These are phyloP conservation scores for Kwoniella dendrophila DNA, from an alignment of 768 basidiomycete species.

Conservation along the genomic window DNA sequence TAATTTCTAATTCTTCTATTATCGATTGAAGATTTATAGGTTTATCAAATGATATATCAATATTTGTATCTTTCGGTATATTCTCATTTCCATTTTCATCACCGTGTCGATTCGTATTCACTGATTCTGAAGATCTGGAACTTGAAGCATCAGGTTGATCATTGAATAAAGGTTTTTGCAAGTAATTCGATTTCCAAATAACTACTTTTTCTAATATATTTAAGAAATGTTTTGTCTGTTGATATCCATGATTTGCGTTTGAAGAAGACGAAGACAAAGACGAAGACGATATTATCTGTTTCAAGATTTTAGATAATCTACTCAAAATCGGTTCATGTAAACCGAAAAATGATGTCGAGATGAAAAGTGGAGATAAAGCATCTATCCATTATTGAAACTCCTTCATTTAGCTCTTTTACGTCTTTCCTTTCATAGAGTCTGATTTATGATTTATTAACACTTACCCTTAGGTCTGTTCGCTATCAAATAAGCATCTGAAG, in stretches of 20 bases:
- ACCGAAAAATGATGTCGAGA: conserved; percentile 8
- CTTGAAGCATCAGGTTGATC: neutral
- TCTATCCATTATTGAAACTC: no score
- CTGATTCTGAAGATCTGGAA: no score
- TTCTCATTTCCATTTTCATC: neutral
- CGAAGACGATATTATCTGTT: neutral
- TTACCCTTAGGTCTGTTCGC: conserved; percentile 25
- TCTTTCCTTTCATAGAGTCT: neutral
- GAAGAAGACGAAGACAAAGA: neutral
- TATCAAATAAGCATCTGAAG: conserved; percentile 29
- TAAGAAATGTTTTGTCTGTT: neutral
- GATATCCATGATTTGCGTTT: neutral
- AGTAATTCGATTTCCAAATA: neutral
- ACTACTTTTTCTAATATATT: conserved; percentile 6
- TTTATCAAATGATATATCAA: conserved; percentile 6
- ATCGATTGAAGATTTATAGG: neutral
- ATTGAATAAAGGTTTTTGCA: conserved; percentile 7
- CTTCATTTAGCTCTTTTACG: no score
- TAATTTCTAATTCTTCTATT: neutral
- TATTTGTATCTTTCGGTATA: neutral
- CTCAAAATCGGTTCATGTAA: conserved; percentile 8
- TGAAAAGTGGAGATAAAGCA: conserved; percentile 12
- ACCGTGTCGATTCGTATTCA: no score
- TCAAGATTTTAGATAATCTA: neutral
- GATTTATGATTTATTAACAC: neutral